Evolutionary conservation across 2,329 filamentous ascomycete genomes (phyloP).

Genomic region (Tolypocladium sp.): DNA sequence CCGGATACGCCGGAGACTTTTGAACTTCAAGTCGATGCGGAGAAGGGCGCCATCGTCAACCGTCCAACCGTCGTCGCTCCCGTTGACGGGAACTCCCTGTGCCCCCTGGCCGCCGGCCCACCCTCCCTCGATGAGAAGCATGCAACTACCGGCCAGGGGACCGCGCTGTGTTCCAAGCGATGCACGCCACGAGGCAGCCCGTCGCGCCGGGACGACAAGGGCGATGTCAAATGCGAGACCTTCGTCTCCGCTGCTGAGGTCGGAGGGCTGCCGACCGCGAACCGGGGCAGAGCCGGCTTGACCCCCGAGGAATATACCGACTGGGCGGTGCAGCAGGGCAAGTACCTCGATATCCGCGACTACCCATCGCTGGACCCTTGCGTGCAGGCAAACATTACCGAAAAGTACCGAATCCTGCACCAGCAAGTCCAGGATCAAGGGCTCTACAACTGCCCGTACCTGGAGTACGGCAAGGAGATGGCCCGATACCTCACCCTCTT

Average conservation of each 20-base stretch:
- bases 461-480: conserved; percentile 66
- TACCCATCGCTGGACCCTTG: conserved; percentile 69
- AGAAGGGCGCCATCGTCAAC: conserved; percentile 2
- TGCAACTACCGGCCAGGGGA: background rate
- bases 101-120: background rate
- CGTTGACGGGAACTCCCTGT: background rate
- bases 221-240: background rate
- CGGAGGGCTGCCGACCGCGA: background rate
- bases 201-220: background rate
- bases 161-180: background rate
- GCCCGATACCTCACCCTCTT: conserved; percentile 62
- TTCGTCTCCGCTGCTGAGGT: background rate
- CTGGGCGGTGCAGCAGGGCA: conserved; percentile 65
- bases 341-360: conserved; percentile 64
- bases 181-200: conserved; percentile 1
- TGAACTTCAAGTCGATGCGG: conserved; percentile 4
- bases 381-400: conserved; percentile 67
- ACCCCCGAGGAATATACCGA: conserved; percentile 73
- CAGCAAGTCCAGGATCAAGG: conserved; percentile 63
- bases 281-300: background rate
- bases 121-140: background rate
- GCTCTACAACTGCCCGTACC: conserved; percentile 78
- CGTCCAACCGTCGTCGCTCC: background rate
- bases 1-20: conserved; percentile 7
- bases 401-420: conserved; percentile 71